Percentiles rank a stretch among this genome's conserved stretches.
Evolutionary conservation across 2,329 filamentous ascomycete species (phyloP).

Genomic region (Venturiaceae sp.): DNA sequence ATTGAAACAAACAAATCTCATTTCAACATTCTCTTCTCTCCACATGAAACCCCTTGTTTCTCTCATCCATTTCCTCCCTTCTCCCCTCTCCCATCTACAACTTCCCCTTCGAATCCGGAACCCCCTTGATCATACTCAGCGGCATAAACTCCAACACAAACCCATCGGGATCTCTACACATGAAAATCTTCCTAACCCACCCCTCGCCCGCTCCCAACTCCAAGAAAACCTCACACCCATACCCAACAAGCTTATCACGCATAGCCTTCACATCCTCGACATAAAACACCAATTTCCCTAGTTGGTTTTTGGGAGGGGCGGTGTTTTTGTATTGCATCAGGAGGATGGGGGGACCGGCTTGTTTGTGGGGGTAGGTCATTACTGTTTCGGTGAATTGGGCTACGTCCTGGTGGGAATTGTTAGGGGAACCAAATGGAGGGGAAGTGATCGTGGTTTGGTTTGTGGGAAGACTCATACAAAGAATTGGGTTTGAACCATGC

Average conservation of each 20-base stretch:
- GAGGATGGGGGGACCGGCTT: neutral
- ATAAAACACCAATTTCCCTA: neutral
- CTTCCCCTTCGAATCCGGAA: neutral
- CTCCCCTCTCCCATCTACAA: no score
- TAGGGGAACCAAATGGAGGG: neutral
- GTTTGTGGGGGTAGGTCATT: neutral
- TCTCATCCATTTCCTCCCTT: no score
- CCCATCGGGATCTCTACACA: neutral
- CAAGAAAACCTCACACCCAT: neutral
- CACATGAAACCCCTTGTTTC: no score
- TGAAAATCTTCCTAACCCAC: neutral
- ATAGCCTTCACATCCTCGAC: conserved; percentile 1
- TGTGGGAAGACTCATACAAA: neutral
- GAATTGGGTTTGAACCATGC: neutral
- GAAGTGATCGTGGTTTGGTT: neutral
- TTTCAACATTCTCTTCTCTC: no score
- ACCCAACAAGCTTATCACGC: neutral
- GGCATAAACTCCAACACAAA: conserved; percentile 2
- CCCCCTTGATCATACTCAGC: neutral
- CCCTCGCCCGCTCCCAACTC: neutral
- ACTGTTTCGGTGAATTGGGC: neutral
- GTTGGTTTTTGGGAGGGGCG: neutral
- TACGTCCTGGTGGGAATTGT: neutral
- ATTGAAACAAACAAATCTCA: no score
- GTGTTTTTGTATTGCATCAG: conserved; percentile 2